phyloP scores from a whole-genome alignment of 1,284 basidiomycete genomes.

The Pholiota adiposa region DNA sequence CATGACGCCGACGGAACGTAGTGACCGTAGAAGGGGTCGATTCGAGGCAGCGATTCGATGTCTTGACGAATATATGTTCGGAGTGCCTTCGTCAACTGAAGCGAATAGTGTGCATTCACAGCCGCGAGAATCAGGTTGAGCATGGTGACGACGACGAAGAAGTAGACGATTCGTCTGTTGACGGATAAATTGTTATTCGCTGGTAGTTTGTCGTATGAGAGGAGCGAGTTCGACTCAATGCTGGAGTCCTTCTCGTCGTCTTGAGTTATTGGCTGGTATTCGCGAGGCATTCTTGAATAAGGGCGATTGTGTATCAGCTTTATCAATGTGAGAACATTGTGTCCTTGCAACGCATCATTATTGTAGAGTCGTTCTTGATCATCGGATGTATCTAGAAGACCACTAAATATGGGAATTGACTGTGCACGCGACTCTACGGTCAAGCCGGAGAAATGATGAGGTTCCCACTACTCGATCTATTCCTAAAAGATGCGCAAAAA shows the following conservation, averaged over 20 bases:
- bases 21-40: conserved; percentile 6
- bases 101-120: conserved; percentile 1
- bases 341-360: too few relatives aligned
- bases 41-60: not conserved
- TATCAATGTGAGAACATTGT: too few relatives aligned
- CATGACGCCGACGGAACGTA: not conserved
- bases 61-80: not conserved
- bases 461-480: too few relatives aligned
- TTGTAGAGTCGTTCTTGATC: too few relatives aligned
- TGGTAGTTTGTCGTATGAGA: too few relatives aligned
- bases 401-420: too few relatives aligned
- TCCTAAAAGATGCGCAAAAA: too few relatives aligned
- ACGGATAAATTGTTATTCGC: not conserved
- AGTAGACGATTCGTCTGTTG: not conserved
- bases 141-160: not conserved
- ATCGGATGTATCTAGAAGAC: too few relatives aligned
- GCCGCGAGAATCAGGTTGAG: not conserved
- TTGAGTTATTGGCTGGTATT: conserved; percentile 1
- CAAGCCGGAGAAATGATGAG: too few relatives aligned
- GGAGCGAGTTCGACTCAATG: not conserved
- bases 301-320: not conserved
- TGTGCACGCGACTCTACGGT: too few relatives aligned
- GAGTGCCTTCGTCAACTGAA: not conserved
- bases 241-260: not conserved
- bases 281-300: not conserved